phyloP scores from a whole-genome alignment of 768 basidiomycete species.

The Filobasidium wieringae region DNA sequence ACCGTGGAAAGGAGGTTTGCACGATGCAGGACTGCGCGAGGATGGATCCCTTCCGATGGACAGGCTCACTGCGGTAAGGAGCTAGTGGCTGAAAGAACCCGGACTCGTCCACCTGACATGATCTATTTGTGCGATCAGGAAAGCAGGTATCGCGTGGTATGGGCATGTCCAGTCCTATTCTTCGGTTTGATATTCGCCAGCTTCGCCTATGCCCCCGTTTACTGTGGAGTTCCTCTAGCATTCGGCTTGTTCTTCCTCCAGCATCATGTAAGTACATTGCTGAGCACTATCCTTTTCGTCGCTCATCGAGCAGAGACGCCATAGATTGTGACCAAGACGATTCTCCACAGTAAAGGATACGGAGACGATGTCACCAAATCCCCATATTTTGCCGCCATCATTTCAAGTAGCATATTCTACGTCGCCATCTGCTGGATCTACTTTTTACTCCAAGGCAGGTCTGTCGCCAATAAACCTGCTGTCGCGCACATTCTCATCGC shows the following conservation, averaged over 20 bases:
- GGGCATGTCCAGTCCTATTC: conserved; percentile 63
- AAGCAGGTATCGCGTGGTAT: conserved; percentile 69
- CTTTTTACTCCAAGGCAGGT: conserved; percentile 58
- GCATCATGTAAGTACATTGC: conserved; percentile 72
- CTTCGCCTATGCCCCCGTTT: conserved; percentile 74
- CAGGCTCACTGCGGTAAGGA: too few species aligned
- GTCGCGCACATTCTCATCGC: background rate
- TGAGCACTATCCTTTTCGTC: background rate
- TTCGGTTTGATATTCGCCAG: conserved; percentile 76
- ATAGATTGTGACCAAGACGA: conserved; percentile 70
- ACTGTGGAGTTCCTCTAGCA: conserved; percentile 70
- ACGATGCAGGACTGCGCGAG: conserved; percentile 55
- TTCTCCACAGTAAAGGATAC: conserved; percentile 68
- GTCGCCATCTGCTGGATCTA: conserved; percentile 72
- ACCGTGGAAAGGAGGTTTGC: conserved; percentile 77
- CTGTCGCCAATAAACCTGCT: background rate
- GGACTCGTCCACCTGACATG: too few species aligned
- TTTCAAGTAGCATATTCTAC: conserved; percentile 73
- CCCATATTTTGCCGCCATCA: conserved; percentile 89
- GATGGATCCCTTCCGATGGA: conserved; percentile 34
- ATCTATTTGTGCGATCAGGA: too few species aligned
- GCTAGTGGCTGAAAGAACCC: too few species aligned
- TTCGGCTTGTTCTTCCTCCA: conserved; percentile 79
- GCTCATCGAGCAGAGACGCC: background rate
- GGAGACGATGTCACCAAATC: conserved; percentile 73